A percentile compares a stretch with the other conserved stretches of the same genome.
phyloP scores from a whole-genome alignment of 2,329 filamentous ascomycete species.

The Leptographium flavum region DNA sequence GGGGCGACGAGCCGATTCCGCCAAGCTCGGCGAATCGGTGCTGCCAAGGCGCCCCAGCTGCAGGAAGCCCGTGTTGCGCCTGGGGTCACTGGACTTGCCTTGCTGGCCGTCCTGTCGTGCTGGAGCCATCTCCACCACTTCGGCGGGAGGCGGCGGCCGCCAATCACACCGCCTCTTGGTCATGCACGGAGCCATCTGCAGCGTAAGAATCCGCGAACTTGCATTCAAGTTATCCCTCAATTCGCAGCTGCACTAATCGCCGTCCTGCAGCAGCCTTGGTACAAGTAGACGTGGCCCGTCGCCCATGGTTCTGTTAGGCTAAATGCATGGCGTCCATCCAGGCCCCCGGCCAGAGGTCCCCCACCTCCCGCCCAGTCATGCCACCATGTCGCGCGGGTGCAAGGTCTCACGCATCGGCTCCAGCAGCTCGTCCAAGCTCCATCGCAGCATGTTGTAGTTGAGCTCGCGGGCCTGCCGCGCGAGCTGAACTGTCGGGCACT shows the following conservation, averaged over 20 bases:
- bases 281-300: no score
- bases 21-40: not conserved
- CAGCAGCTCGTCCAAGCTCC: slow-evolving; percentile 5
- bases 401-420: slow-evolving; percentile 4
- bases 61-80: no score
- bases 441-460: slow-evolving; percentile 4
- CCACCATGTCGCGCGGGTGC: slow-evolving; percentile 8
- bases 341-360: no score
- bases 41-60: not conserved
- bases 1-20: not conserved
- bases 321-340: no score
- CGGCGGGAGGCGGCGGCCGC: no score
- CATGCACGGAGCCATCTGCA: no score
- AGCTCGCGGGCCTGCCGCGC: not conserved
- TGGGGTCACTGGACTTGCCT: not conserved
- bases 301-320: no score
- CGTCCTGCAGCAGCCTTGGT: no score
- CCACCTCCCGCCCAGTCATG: not conserved
- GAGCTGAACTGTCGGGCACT: not conserved
- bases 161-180: no score
- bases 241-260: no score
- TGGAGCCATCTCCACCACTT: not conserved
- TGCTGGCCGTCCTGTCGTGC: not conserved
- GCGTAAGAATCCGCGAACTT: no score
- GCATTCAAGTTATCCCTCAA: not conserved